Evolutionary conservation across 208 protist species (phyloP).

Genomic region (Spongospora subterranea): DNA sequence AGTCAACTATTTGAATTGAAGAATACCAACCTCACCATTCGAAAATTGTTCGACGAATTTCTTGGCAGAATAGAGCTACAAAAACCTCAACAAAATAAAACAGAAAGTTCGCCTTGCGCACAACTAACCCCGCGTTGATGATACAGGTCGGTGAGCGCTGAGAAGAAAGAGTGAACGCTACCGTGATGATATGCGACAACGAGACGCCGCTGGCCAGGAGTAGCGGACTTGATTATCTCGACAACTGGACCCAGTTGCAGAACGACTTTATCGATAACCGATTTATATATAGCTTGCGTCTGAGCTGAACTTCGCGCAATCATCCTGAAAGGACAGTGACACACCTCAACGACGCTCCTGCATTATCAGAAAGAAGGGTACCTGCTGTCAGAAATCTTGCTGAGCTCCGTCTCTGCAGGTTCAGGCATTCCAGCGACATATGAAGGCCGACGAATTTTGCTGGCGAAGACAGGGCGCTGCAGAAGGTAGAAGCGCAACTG

Average conservation of each 20-base stretch:
- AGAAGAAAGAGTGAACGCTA: slow-evolving; percentile 28
- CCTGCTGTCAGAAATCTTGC: neutral
- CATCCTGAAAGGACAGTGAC: neutral
- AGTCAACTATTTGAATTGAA: neutral
- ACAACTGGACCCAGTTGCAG: neutral
- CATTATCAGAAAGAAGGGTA: neutral
- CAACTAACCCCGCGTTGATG: slow-evolving; percentile 3
- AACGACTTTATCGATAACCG: slow-evolving; percentile 15
- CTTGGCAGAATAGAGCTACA: slow-evolving; percentile 25
- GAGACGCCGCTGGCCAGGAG: slow-evolving; percentile 35
- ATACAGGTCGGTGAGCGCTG: slow-evolving; percentile 41
- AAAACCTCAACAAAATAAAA: neutral
- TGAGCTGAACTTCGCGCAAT: neutral
- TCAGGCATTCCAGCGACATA: neutral
- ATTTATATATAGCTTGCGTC: neutral
- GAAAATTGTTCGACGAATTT: slow-evolving; percentile 51
- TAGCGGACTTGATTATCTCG: neutral
- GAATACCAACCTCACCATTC: neutral
- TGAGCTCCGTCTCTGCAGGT: slow-evolving; percentile 6
- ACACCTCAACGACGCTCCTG: neutral
- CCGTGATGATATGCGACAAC: slow-evolving; percentile 45
- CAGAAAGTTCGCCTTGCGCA: neutral
- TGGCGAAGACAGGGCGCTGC: slow-evolving; percentile 5
- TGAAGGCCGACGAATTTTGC: neutral
- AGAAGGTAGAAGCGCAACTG: slow-evolving; percentile 41